Conservation (phyloP, 441 rosid genomes). For the Populus tomentosa region DNA sequence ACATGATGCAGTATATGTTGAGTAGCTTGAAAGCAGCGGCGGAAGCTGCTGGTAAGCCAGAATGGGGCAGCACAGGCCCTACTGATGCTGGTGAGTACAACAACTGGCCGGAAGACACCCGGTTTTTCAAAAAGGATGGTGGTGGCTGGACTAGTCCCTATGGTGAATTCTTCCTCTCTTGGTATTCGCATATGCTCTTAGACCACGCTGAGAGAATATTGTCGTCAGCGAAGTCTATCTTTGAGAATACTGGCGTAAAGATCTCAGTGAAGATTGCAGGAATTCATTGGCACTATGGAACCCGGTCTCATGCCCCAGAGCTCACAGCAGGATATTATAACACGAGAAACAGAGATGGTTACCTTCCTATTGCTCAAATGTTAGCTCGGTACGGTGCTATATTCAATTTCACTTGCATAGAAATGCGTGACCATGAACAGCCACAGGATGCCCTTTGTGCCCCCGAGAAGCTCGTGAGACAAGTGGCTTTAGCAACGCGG, state of each 20-base stretch:
- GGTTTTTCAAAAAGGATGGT: constrained; percentile 62
- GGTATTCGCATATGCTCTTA: constrained; percentile 82
- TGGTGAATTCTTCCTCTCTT: constrained; percentile 76
- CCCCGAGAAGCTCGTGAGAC: constrained; percentile 89
- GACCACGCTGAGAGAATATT: constrained; percentile 78
- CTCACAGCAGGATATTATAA: constrained; percentile 96
- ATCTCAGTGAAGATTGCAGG: constrained; percentile 87
- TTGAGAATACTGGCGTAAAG: constrained; percentile 43
- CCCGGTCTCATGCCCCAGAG: constrained; percentile 84
- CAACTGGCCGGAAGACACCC: constrained; percentile 89
- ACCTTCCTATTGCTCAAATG: constrained; percentile 84
- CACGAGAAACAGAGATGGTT: constrained; percentile 77
- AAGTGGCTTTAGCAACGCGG: constrained; percentile 70
- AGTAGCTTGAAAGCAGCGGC: constrained; percentile 83
- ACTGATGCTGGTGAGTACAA: constrained; percentile 91
- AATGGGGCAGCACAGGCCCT: constrained; percentile 94
- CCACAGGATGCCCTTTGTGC: constrained; percentile 90
- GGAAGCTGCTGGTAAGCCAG: constrained; percentile 73
- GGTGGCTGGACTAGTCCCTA: constrained; percentile 75
- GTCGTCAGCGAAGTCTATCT: constrained; percentile 50
- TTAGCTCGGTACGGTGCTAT: constrained; percentile 71
- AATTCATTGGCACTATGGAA: constrained; percentile 92
- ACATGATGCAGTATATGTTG: constrained; percentile 58
- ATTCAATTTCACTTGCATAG: constrained; percentile 90
- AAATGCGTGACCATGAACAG: constrained; percentile 91